Evolutionary conservation across 2,329 filamentous ascomycete species (phyloP).

Genomic region (Hymenoscyphus infarciens): DNA sequence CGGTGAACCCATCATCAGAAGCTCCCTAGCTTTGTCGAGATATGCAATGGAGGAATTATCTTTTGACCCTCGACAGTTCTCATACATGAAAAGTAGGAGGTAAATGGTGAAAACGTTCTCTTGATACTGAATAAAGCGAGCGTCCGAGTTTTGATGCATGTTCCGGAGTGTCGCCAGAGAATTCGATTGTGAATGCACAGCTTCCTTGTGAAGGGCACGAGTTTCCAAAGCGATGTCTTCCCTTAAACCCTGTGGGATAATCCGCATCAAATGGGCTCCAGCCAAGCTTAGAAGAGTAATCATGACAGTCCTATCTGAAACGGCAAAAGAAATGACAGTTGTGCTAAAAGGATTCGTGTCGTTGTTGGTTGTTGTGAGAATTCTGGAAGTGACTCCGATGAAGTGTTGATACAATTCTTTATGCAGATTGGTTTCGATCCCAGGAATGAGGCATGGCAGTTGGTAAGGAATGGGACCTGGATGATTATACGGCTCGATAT

Average conservation of each 20-base stretch:
- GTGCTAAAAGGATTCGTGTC: slow-evolving; percentile 19
- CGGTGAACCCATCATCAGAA: slow-evolving; percentile 13
- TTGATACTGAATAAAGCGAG: background rate
- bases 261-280: slow-evolving; percentile 21
- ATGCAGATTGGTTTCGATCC: slow-evolving; percentile 21
- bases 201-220: slow-evolving; percentile 17
- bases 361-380: slow-evolving; percentile 18
- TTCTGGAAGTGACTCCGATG: slow-evolving; percentile 14
- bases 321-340: slow-evolving; percentile 22
- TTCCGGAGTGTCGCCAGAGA: slow-evolving; percentile 12
- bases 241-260: background rate
- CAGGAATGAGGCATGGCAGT: slow-evolving; percentile 20
- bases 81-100: slow-evolving; percentile 24
- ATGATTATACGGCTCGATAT: background rate
- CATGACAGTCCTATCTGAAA: slow-evolving; percentile 22
- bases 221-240: slow-evolving; percentile 14
- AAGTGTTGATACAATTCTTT: slow-evolving; percentile 24
- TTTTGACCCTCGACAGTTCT: slow-evolving; percentile 23
- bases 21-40: slow-evolving; percentile 20
- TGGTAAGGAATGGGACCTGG: background rate
- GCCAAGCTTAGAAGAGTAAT: slow-evolving; percentile 22
- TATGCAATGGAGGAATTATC: slow-evolving; percentile 17
- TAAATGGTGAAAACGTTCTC: slow-evolving; percentile 14
- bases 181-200: slow-evolving; percentile 12
- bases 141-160: background rate